phyloP scores from a whole-genome alignment of 345 rosid genomes.

The Eucalyptus brandiana region DNA sequence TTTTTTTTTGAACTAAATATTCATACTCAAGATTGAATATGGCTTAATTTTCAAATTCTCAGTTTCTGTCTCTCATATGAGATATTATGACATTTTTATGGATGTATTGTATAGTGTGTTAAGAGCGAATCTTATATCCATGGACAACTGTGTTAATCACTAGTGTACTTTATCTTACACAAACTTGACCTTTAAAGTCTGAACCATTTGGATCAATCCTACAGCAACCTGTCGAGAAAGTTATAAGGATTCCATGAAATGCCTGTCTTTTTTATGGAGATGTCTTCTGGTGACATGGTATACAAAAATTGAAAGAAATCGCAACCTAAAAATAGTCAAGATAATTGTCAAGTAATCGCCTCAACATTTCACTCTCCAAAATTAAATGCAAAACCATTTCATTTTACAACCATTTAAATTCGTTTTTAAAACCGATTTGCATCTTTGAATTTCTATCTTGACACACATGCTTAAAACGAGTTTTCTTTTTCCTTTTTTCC shows the following conservation, averaged over 20 bases:
- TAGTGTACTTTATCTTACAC: background rate
- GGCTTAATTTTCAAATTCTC: background rate
- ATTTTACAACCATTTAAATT: background rate
- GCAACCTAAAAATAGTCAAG: background rate
- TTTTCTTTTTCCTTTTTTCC: background rate
- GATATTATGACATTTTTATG: background rate
- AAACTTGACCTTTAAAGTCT: background rate
- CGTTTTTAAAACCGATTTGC: background rate
- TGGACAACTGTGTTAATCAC: background rate
- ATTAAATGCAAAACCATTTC: background rate
- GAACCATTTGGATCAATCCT: background rate
- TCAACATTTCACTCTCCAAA: background rate
- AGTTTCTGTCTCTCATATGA: background rate
- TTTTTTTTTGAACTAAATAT: too few species aligned
- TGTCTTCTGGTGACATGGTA: background rate
- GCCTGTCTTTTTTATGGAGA: background rate
- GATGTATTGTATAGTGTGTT: background rate
- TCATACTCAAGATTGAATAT: background rate
- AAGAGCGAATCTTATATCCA: background rate
- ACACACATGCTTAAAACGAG: background rate
- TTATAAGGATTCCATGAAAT: background rate
- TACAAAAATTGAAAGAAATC: background rate
- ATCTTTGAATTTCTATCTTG: background rate
- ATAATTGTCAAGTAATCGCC: background rate
- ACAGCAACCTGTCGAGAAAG: too few species aligned